Percentiles rank a stretch among this genome's conserved stretches.
phyloP scores from a whole-genome alignment of 2,329 filamentous ascomycete genomes.

The Hypoxylon sp. region DNA sequence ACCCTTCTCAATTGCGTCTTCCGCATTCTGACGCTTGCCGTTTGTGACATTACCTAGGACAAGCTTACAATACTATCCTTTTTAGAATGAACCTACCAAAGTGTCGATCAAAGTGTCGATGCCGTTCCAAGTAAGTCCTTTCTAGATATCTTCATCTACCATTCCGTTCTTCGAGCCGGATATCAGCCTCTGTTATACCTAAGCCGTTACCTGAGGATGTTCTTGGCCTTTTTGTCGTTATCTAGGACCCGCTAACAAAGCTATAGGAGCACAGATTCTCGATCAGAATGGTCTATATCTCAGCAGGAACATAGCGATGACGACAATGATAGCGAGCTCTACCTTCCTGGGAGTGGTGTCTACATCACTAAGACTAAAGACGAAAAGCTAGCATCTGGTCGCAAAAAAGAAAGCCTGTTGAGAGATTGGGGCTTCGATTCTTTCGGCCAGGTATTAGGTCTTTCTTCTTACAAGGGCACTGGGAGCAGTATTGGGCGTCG shows the following conservation, averaged over 20 bases:
- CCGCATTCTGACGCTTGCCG: not conserved
- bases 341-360: conserved; percentile 42
- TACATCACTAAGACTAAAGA: conserved; percentile 49
- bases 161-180: not conserved
- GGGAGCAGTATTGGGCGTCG: conserved; percentile 44
- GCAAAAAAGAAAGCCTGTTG: conserved; percentile 45
- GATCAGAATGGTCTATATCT: not conserved
- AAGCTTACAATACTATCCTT: not conserved
- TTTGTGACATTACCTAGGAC: not conserved
- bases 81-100: not conserved
- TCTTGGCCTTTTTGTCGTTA: not conserved
- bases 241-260: conserved; percentile 18
- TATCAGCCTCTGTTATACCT: not conserved
- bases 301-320: conserved; percentile 6
- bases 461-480: conserved; percentile 48
- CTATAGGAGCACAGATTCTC: conserved; percentile 39
- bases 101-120: not conserved
- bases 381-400: conserved; percentile 49
- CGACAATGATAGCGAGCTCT: conserved; percentile 36
- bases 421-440: conserved; percentile 50
- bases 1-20: not conserved
- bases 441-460: conserved; percentile 48
- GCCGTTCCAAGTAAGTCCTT: not conserved
- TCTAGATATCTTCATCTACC: not conserved
- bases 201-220: not conserved